phyloP scores from a whole-genome alignment of 2,329 filamentous ascomycete genomes.

The Talaromyces funiculosus region DNA sequence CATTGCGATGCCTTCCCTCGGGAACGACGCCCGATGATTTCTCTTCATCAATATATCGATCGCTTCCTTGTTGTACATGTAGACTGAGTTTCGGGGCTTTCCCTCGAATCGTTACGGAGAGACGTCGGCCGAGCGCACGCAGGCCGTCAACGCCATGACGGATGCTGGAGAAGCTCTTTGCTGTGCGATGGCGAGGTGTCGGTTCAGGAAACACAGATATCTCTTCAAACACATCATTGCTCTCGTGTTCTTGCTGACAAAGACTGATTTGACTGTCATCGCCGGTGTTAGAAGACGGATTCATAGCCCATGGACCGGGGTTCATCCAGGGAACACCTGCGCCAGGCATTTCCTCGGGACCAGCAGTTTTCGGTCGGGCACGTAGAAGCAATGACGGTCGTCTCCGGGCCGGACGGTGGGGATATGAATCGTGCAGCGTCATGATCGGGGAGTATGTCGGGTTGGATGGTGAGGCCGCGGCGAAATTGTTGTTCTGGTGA shows the following conservation, averaged over 20 bases:
- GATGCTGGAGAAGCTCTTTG: conserved; percentile 40
- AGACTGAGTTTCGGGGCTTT: conserved; percentile 30
- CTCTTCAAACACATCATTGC: conserved; percentile 28
- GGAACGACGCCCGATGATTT: conserved; percentile 8
- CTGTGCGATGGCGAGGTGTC: conserved; percentile 27
- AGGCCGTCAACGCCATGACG: conserved; percentile 38
- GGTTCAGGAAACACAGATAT: conserved; percentile 28
- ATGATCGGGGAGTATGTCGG: background rate
- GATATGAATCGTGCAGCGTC: conserved; percentile 20
- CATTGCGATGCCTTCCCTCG: conserved; percentile 21
- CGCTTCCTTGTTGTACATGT: conserved; percentile 11
- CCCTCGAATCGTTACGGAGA: conserved; percentile 36
- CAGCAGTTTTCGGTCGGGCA: conserved; percentile 34
- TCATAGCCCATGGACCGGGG: conserved; percentile 8
- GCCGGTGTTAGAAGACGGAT: conserved; percentile 5
- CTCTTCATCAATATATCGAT: conserved; percentile 1
- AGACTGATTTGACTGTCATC: conserved; percentile 16
- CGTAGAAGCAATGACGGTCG: conserved; percentile 36
- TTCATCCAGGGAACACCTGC: conserved; percentile 11
- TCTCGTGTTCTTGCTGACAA: conserved; percentile 21
- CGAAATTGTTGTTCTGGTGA: background rate
- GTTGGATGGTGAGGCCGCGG: background rate
- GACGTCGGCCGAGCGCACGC: conserved; percentile 36
- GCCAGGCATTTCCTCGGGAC: conserved; percentile 14
- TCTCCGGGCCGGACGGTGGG: conserved; percentile 26